A percentile compares a stretch with the other conserved stretches of the same genome.
These are phyloP conservation scores for Streptanthus diversifolius DNA, from an alignment of 345 rosid species.

Conservation along the genomic window DNA sequence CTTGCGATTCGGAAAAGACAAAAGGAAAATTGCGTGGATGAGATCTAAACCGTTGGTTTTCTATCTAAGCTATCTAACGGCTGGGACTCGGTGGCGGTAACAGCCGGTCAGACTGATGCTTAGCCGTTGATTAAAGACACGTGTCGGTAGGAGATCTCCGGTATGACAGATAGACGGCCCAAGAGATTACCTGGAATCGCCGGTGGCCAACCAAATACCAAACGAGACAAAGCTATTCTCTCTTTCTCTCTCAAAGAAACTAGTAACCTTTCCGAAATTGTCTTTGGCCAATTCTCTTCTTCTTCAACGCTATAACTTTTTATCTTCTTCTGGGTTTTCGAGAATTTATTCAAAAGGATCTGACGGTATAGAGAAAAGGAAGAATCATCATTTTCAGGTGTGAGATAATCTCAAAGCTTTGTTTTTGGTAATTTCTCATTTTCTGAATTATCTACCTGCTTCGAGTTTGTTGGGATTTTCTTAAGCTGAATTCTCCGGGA, in stretches of 20 bases:
- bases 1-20: slow-evolving; percentile 10
- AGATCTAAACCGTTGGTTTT: background rate
- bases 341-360: slow-evolving; percentile 23
- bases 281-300: slow-evolving; percentile 27
- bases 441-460: slow-evolving; percentile 16
- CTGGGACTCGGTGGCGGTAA: slow-evolving; percentile 36
- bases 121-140: slow-evolving; percentile 39
- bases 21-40: background rate
- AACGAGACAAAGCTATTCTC: slow-evolving; percentile 32
- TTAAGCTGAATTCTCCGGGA: slow-evolving; percentile 18
- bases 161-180: slow-evolving; percentile 43
- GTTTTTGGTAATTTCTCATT: background rate
- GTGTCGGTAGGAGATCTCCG: slow-evolving; percentile 26
- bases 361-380: background rate
- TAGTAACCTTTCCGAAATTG: slow-evolving; percentile 11
- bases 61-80: slow-evolving; percentile 47
- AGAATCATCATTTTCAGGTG: slow-evolving; percentile 23
- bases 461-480: background rate
- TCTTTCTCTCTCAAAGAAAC: slow-evolving; percentile 21
- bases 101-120: slow-evolving; percentile 27
- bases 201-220: slow-evolving; percentile 61
- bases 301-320: slow-evolving; percentile 18
- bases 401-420: slow-evolving; percentile 10
- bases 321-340: background rate
- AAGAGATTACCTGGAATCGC: slow-evolving; percentile 63